A percentile compares a stretch with the other conserved stretches of the same genome.
Conservation (phyloP, 1,284 basidiomycete species). For the Ceratobasidium theobromae region DNA sequence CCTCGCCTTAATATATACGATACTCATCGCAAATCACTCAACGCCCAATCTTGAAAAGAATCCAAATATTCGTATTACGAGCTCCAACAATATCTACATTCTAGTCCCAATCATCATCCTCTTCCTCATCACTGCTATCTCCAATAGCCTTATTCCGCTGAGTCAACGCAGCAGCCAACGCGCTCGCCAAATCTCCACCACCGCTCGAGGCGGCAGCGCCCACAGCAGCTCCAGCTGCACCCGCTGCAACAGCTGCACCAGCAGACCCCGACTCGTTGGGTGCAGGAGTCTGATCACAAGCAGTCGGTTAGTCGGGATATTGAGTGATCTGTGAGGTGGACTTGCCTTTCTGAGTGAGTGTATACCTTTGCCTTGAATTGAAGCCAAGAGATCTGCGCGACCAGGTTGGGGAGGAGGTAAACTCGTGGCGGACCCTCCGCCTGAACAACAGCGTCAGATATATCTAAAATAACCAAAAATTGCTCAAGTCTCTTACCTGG, state of each 20-base stretch:
- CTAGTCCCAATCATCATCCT: slow-evolving; percentile 91
- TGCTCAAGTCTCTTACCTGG: slow-evolving; percentile 35
- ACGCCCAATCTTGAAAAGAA: too few relatives aligned
- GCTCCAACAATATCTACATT: too few relatives aligned
- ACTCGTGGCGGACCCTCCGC: slow-evolving; percentile 10
- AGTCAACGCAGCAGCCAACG: slow-evolving; percentile 64
- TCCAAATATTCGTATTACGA: too few relatives aligned
- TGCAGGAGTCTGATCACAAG: slow-evolving; percentile 37
- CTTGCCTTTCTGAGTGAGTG: slow-evolving; percentile 71
- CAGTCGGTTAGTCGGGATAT: slow-evolving; percentile 43
- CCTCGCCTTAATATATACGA: too few relatives aligned
- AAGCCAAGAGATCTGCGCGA: slow-evolving; percentile 63
- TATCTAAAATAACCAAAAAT: too few relatives aligned
- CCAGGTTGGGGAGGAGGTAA: slow-evolving; percentile 40
- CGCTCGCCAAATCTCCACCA: slow-evolving; percentile 61
- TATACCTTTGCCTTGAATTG: slow-evolving; percentile 69
- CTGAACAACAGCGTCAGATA: not conserved
- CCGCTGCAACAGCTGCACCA: slow-evolving; percentile 46
- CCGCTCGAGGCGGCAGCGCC: slow-evolving; percentile 48
- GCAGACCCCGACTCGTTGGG: slow-evolving; percentile 15
- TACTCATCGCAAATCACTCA: too few relatives aligned
- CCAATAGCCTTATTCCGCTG: slow-evolving; percentile 89
- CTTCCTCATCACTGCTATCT: slow-evolving; percentile 83
- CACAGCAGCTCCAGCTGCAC: slow-evolving; percentile 48
- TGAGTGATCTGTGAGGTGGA: slow-evolving; percentile 33